Evolutionary conservation across 352 stramenopile species (phyloP).

Genomic region (Albugo laibachii): DNA sequence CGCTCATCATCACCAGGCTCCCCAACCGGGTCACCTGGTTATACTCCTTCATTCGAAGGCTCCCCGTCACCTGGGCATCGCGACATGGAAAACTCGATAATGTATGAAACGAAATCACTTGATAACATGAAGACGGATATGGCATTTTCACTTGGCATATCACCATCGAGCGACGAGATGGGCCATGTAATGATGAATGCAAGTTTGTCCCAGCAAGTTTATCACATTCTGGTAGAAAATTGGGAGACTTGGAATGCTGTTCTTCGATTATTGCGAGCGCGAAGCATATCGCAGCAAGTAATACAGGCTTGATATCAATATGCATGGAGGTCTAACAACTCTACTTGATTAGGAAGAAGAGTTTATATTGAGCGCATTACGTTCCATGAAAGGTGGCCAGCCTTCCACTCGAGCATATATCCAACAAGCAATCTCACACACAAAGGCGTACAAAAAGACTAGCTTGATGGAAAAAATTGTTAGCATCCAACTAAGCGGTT

Average conservation of each 20-base stretch:
- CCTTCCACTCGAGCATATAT: constrained; percentile 49
- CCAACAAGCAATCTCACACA: constrained; percentile 32
- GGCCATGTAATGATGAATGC: constrained; percentile 29
- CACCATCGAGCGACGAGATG: constrained; percentile 1
- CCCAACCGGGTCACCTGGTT: constrained; percentile 40
- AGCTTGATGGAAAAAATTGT: too few relatives aligned
- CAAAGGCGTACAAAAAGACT: constrained; percentile 46
- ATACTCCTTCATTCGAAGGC: constrained; percentile 14
- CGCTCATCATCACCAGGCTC: constrained; percentile 50
- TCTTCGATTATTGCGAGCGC: constrained; percentile 50
- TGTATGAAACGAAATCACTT: constrained; percentile 25
- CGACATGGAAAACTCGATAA: constrained; percentile 41
- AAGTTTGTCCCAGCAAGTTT: constrained; percentile 47
- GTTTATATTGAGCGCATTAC: constrained; percentile 48
- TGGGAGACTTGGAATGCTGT: constrained; percentile 75
- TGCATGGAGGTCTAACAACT: not conserved
- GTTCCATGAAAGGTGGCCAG: constrained; percentile 47
- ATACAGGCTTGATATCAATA: not conserved
- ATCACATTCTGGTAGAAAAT: constrained; percentile 63
- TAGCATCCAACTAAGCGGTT: too few relatives aligned
- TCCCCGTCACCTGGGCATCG: constrained; percentile 10
- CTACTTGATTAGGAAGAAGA: constrained; percentile 30
- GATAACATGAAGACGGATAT: constrained; percentile 33
- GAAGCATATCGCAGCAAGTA: constrained; percentile 3
- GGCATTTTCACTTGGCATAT: constrained; percentile 50